A percentile compares a stretch with the other conserved stretches of the same genome.
Evolutionary conservation across 352 stramenopile species (phyloP).

Genomic region (Pythium brachiatum): DNA sequence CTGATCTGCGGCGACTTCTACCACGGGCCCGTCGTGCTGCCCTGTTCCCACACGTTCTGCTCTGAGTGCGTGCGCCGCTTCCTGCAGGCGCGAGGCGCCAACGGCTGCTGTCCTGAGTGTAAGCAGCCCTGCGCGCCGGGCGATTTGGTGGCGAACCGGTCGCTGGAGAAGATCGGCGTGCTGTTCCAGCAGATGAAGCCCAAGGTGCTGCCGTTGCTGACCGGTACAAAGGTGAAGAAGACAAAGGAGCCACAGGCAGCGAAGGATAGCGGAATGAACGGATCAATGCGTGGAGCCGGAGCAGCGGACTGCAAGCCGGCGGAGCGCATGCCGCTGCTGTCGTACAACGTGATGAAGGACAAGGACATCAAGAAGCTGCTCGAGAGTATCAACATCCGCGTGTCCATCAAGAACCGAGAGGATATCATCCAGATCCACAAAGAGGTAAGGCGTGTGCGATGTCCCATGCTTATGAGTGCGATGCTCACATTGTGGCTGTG

Average conservation of each 20-base stretch:
- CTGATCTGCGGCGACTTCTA: slow-evolving; percentile 85
- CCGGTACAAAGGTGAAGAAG: slow-evolving; percentile 15
- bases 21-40: slow-evolving; percentile 74
- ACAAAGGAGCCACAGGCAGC: not conserved
- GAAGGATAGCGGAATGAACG: slow-evolving; percentile 8
- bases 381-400: slow-evolving; percentile 59
- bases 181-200: slow-evolving; percentile 73
- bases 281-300: slow-evolving; percentile 21
- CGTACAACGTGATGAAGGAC: slow-evolving; percentile 85
- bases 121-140: slow-evolving; percentile 59
- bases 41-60: slow-evolving; percentile 82
- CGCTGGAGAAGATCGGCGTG: slow-evolving; percentile 67
- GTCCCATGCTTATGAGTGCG: too few relatives aligned
- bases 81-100: slow-evolving; percentile 61
- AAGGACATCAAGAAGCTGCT: slow-evolving; percentile 79
- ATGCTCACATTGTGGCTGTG: slow-evolving; percentile 1
- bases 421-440: slow-evolving; percentile 89
- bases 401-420: slow-evolving; percentile 65
- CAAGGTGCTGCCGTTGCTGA: slow-evolving; percentile 48
- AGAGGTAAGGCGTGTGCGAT: slow-evolving; percentile 45
- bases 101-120: slow-evolving; percentile 78
- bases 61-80: slow-evolving; percentile 81
- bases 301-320: slow-evolving; percentile 32
- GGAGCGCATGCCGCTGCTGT: slow-evolving; percentile 71
- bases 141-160: slow-evolving; percentile 70